phyloP scores from a whole-genome alignment of 2,329 filamentous ascomycete genomes.

The Fusarium fujikuroi region DNA sequence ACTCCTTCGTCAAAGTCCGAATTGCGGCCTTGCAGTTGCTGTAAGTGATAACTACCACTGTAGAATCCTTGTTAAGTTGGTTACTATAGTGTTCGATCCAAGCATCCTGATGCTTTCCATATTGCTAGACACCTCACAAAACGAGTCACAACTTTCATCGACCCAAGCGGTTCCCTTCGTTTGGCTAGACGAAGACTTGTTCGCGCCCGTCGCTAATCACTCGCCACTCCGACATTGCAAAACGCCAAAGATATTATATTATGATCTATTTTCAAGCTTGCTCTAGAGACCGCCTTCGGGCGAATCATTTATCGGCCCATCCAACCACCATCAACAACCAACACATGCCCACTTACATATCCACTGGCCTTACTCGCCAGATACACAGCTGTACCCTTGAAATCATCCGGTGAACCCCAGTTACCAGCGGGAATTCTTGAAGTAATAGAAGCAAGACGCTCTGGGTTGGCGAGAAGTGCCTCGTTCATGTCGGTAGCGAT shows the following conservation, averaged over 20 bases:
- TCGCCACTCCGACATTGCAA: background rate
- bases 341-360: conserved; percentile 83
- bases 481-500: conserved; percentile 95
- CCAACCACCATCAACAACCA: conserved; percentile 92
- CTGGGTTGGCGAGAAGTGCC: conserved; percentile 78
- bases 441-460: conserved; percentile 77
- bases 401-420: conserved; percentile 87
- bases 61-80: background rate
- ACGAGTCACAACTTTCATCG: conserved; percentile 38
- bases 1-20: conserved; percentile 57
- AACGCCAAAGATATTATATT: conserved; percentile 3
- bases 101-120: background rate
- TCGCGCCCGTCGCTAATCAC: conserved; percentile 30
- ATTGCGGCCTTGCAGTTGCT: conserved; percentile 60
- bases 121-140: conserved; percentile 40
- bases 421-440: conserved; percentile 83
- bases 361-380: conserved; percentile 79
- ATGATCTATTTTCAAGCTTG: conserved; percentile 4
- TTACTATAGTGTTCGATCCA: conserved; percentile 18
- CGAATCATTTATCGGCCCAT: conserved; percentile 74
- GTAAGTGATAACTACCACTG: conserved; percentile 50
- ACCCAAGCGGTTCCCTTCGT: conserved; percentile 27
- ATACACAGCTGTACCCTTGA: conserved; percentile 84
- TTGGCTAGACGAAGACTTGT: conserved; percentile 41
- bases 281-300: background rate